Evolutionary conservation across 1,139 yeast species (phyloP), one percentile per base, ranked within the genome.

Genomic region (Hansenula sp.): DNA sequence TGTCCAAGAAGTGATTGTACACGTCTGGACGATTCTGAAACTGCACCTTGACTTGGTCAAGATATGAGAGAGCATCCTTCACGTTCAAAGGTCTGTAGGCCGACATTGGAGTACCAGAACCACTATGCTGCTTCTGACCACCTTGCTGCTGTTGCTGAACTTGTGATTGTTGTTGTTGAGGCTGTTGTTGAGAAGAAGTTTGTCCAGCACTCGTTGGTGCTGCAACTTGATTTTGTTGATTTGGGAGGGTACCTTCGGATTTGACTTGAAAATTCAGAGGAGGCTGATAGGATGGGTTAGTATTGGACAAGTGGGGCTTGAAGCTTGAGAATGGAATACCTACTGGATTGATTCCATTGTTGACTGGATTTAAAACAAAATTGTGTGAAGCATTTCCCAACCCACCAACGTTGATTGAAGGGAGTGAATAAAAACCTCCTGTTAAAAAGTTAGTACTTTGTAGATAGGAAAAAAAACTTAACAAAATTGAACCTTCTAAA

Each of bases 11-110:
- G 61, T 87, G 90, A 61, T 92, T 94, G 69, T 94, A 92, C 38
- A 94, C 96, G 58, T 90, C 97, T 1, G 97, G 95, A 64, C 92
- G 95, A 51, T 80, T 77, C 62, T 78, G 85, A 64, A 92, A 92
- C 62, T 90, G 97, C 41, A 84, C 78, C 61, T 94, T 94, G 45
- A 92, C 98, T 64, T 89, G 96, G 61, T 94, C 98, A 53, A 92
- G 74, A 60, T 94, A 92, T 11, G 96, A 82, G 50, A 92, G 71
- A 3, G 99, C 99, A 63, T 92, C 99, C 59, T 88, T 89, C 40
- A 94, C 97, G 56, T 92, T 94, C 54, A 92, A 70, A 3, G 97
- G 96, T 51, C 97, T 76, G 64, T 88, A 89, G 58, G 69, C 75
- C 55, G 61, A 71, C 41, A 46, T 33, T 22, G 48, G 36, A 17